These are phyloP conservation scores for Hypoxylon intermedium DNA, from an alignment of 495 filamentous ascomycete genomes.

Conservation along the genomic window DNA sequence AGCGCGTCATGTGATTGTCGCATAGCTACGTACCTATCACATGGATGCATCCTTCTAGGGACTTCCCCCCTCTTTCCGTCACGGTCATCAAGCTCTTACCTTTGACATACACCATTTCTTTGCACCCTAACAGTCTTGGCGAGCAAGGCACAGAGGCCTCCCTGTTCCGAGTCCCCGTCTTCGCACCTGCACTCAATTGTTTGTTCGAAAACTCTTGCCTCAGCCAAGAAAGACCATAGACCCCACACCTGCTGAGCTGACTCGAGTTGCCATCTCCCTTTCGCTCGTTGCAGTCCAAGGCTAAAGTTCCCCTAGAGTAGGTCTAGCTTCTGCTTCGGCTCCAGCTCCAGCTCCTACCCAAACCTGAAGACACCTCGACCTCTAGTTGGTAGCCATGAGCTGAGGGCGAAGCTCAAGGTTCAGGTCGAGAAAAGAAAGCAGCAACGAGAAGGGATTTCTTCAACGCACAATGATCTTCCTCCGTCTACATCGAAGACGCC, in stretches of 20 bases:
- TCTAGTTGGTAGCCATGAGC: conserved; percentile 34
- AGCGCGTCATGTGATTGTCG: too few relatives aligned
- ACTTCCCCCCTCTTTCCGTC: conserved; percentile 17
- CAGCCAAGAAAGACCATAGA: conserved; percentile 9
- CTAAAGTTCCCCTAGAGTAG: too few relatives aligned
- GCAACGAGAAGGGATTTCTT: conserved; percentile 21
- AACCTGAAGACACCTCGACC: conserved; percentile 10
- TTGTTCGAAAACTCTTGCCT: conserved; percentile 14
- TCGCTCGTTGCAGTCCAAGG: too few relatives aligned
- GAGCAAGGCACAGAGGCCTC: conserved; percentile 33
- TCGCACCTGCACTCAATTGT: neutral
- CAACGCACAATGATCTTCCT: conserved; percentile 41
- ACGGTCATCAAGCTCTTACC: conserved; percentile 17
- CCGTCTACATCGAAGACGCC: conserved; percentile 42
- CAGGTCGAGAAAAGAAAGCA: conserved; percentile 29
- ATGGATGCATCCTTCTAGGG: conserved; percentile 14
- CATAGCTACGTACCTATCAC: too few relatives aligned
- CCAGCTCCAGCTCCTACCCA: conserved; percentile 1
- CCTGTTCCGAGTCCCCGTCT: conserved; percentile 30
- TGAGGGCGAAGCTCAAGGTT: conserved; percentile 16
- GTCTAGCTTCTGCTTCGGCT: neutral
- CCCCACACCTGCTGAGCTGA: conserved; percentile 27
- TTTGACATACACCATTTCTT: conserved; percentile 19
- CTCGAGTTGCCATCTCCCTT: neutral
- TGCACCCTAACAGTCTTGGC: conserved; percentile 36